These are phyloP conservation scores for Backusella luteola DNA, from an alignment of 192 early-diverging fungal species.

Conservation along the genomic window DNA sequence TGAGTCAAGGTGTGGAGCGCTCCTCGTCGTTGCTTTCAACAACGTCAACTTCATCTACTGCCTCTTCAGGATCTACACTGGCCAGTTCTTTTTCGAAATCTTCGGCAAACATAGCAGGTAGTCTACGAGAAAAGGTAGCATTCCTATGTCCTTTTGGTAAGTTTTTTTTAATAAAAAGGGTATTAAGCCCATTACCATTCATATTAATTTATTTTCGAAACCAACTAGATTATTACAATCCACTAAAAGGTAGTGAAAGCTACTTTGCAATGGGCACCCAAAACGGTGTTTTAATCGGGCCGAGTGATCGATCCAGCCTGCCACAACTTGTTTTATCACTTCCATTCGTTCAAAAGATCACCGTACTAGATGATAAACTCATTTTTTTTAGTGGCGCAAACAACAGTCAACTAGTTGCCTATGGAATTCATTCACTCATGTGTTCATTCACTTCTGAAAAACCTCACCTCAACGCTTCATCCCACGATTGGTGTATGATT, in stretches of 20 bases:
- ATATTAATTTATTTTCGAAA: not conserved
- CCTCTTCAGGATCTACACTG: not conserved
- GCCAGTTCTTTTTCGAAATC: not conserved
- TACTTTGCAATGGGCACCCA: not conserved
- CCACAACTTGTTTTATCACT: not conserved
- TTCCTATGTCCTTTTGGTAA: not conserved
- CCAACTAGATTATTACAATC: not conserved
- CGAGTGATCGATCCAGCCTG: not conserved
- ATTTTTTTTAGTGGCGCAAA: not conserved
- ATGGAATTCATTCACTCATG: not conserved
- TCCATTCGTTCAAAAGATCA: not conserved
- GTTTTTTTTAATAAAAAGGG: not conserved
- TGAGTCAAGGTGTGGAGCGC: not conserved
- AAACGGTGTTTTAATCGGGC: not conserved
- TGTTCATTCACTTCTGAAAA: not conserved
- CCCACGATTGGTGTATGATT: not conserved
- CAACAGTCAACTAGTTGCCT: not conserved
- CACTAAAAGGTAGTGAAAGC: not conserved
- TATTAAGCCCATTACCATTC: not conserved
- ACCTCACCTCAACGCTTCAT: not conserved
- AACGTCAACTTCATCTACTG: not conserved
- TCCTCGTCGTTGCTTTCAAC: not conserved
- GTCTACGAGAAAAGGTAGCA: not conserved
- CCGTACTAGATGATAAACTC: not conserved
- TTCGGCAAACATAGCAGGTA: not conserved